Evolutionary conservation across 129 eudicot genomes (phyloP), one percentile per base, ranked within the genome.

Genomic region (Artemisia argyi): DNA sequence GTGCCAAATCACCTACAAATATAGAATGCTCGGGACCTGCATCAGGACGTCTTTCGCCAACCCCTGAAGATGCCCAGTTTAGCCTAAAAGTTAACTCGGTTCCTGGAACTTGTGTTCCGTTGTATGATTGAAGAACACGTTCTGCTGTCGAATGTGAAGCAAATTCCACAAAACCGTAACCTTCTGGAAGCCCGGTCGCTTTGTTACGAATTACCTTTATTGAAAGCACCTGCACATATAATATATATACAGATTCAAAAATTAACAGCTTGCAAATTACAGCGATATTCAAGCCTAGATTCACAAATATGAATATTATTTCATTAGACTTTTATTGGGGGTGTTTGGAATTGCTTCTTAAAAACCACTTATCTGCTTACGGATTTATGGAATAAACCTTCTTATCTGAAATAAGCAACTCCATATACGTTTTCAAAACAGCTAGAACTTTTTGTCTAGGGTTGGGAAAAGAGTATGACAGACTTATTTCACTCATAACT

Each of bases 31-130:
- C 99, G 0, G 96, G 99, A 4, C 97, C 99, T 3, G 85, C 84
- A 77, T 88, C 97, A 10, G 78, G 78, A 0, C 97, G 92, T 51
- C 85, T 74, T 71, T 94, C 99, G 55, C 97, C 99, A 13, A 91
- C 83, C 53, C 99, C 99, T 30, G 91, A 95, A 15, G 99, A 95
- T 18, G 99, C 99, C 99, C 99, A 95, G 44, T 95, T 95, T 71
- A 95, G 74, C 83, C 99, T 76, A 76, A 95, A 95, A 17, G 86
- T 89, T 75, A 88, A 75, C 61, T 95, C 99, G 7, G 99, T 95
- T 47, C 94, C 96, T 13, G 99, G 99, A 68, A 95, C 83, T 76
- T 80, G 94, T 9, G 94, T 80, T 56, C 97, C 99, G 24, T 90
- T 88, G 74, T 90, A 95, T 17, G 97, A 61, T 69, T 90, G 97